Evolutionary conservation across 768 basidiomycete genomes (phyloP).

Genomic region (Lentinus tigrinus): DNA sequence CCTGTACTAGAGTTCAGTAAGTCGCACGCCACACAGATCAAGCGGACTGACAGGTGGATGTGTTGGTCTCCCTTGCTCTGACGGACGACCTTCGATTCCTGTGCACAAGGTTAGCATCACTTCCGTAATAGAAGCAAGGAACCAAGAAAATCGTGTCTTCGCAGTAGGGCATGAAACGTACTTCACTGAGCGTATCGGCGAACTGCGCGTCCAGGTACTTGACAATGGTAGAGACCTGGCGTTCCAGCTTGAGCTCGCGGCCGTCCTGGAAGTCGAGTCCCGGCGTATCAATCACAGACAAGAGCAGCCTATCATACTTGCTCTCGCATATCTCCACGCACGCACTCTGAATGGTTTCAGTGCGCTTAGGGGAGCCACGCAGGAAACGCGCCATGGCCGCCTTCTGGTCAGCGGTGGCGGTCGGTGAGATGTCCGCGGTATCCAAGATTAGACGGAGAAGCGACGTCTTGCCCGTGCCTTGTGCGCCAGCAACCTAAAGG

Average conservation of each 20-base stretch:
- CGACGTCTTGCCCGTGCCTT: conserved; percentile 84
- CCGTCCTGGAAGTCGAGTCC: conserved; percentile 76
- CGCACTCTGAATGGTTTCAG: conserved; percentile 63
- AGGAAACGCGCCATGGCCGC: conserved; percentile 64
- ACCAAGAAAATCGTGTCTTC: not conserved
- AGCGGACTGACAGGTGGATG: conserved; percentile 70
- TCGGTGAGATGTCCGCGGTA: conserved; percentile 79
- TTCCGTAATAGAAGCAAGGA: not conserved
- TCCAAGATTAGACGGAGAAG: conserved; percentile 77
- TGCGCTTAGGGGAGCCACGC: conserved; percentile 56
- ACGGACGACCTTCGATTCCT: conserved; percentile 89
- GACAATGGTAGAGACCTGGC: conserved; percentile 70
- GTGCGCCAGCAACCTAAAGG: conserved; percentile 70
- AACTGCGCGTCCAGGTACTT: conserved; percentile 81
- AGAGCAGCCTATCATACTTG: conserved; percentile 71
- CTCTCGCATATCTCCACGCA: conserved; percentile 84
- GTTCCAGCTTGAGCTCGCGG: conserved; percentile 74
- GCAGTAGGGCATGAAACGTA: conserved; percentile 30
- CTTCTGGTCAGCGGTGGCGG: conserved; percentile 73
- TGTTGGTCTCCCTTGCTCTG: conserved; percentile 88
- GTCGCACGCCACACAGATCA: conserved; percentile 17
- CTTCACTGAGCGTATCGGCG: conserved; percentile 86
- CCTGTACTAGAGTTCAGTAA: conserved; percentile 36
- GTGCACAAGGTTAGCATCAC: not conserved
- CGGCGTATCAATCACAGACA: conserved; percentile 85